Evolutionary conservation across 805 yeast genomes (phyloP), one percentile per base, ranked within the genome.

Genomic region (Spathaspora girioi): DNA sequence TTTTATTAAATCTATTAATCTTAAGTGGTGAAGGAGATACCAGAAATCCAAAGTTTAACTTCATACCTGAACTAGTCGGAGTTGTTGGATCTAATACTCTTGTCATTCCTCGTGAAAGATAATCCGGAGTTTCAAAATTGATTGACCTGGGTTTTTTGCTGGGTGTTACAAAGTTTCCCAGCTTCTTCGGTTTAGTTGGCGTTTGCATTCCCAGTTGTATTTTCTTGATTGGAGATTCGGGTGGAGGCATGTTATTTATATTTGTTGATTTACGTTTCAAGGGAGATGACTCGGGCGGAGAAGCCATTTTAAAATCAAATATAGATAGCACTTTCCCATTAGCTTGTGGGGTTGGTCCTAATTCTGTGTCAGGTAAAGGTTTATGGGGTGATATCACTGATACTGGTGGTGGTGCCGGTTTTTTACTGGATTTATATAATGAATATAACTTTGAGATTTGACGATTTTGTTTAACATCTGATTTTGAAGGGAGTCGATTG

Each of bases 261-360:
- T 38, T 23, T 5, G 29, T 35, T 41, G 50, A 43, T 51, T 58
- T 58, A 42, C 42, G 47, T 49, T 64, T 69, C 45, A 70, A 52
- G 2, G 79, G 78, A 1, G 77, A 71, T 2, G 77, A 71, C 47
- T 73, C 75, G 5, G 77, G 78, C 0, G 77, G 77, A 5, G 26
- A 23, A 6, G 77, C 71, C 54, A 70, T 48, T 38, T 64, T 55
- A 49, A 83, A 71, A 54, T 89, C 96, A 61, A 89, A 85, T 3
- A 89, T 73, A 15, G 94, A 83, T 32, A 87, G 64, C 0, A 88
- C 87, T 49, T 86, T 79, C 0, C 97, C 97, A 54, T 84, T 77
- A 9, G 89, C 77, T 58, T 89, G 96, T 0, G 97, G 97, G 0
- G 97, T 89, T 0, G 97, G 97, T 0, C 96, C 96, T 11, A 89